Evolutionary conservation across 2,329 filamentous ascomycete genomes (phyloP).

Genomic region (Xylariaceae sp.): DNA sequence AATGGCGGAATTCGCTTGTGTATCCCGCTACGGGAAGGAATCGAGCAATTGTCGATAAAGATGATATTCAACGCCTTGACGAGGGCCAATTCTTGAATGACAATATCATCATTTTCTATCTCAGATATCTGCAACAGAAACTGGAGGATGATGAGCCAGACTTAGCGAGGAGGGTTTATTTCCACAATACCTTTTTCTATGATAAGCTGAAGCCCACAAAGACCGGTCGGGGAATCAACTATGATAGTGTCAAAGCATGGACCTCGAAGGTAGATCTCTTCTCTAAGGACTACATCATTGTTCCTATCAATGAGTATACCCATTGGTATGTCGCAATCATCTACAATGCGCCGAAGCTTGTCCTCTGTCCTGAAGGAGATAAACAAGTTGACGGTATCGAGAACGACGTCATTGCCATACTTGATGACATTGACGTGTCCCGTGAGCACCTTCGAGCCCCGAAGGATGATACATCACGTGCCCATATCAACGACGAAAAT

Average conservation of each 20-base stretch:
- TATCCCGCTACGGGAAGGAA: slow-evolving; percentile 55
- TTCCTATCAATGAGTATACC: slow-evolving; percentile 79
- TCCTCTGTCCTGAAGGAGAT: slow-evolving; percentile 28
- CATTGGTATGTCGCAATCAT: slow-evolving; percentile 98
- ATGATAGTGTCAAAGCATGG: slow-evolving; percentile 80
- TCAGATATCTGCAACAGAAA: slow-evolving; percentile 63
- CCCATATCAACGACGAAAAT: not conserved
- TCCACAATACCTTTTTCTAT: slow-evolving; percentile 93
- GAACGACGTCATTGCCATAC: slow-evolving; percentile 12
- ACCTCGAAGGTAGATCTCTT: slow-evolving; percentile 82
- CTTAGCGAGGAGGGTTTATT: slow-evolving; percentile 63
- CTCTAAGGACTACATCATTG: slow-evolving; percentile 78
- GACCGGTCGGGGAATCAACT: slow-evolving; percentile 62
- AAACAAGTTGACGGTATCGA: not conserved
- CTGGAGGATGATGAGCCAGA: slow-evolving; percentile 51
- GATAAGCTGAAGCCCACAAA: slow-evolving; percentile 60
- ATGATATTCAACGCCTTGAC: slow-evolving; percentile 72
- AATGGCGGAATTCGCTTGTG: slow-evolving; percentile 55
- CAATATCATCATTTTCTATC: slow-evolving; percentile 83
- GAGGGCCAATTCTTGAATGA: slow-evolving; percentile 88
- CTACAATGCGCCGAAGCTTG: slow-evolving; percentile 71
- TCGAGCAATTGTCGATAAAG: slow-evolving; percentile 60
- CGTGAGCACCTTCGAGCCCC: not conserved
- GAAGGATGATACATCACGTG: not conserved
- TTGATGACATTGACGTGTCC: slow-evolving; percentile 3